Evolutionary conservation across 2,329 filamentous ascomycete genomes (phyloP).

Genomic region (Aspergillus ibericus): DNA sequence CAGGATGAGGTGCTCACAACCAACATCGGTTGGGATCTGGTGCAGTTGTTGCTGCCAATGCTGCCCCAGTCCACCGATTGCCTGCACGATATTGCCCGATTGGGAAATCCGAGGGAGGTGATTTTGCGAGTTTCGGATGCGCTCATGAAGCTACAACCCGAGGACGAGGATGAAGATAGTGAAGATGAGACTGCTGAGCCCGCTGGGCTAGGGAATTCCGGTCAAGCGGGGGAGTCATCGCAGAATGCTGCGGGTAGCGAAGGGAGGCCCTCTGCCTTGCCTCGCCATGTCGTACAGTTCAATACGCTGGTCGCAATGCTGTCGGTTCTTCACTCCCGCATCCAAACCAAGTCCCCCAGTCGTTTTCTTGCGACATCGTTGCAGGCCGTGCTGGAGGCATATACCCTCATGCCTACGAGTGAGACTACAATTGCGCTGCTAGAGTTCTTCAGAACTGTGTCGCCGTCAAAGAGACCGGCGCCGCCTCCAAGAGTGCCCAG

Average conservation of each 20-base stretch:
- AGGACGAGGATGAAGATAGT: slow-evolving; percentile 29
- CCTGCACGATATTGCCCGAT: slow-evolving; percentile 60
- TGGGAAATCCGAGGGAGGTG: slow-evolving; percentile 65
- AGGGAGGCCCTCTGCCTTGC: slow-evolving; percentile 19
- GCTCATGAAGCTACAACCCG: slow-evolving; percentile 57
- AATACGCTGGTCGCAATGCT: slow-evolving; percentile 53
- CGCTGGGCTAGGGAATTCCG: not conserved
- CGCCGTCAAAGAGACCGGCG: slow-evolving; percentile 58
- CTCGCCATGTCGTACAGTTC: slow-evolving; percentile 40
- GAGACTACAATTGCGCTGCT: slow-evolving; percentile 60
- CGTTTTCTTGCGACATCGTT: slow-evolving; percentile 65
- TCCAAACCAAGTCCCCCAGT: slow-evolving; percentile 65
- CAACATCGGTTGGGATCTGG: slow-evolving; percentile 67
- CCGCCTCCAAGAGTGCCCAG: slow-evolving; percentile 60
- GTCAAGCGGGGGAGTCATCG: not conserved
- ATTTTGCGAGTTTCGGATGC: slow-evolving; percentile 64
- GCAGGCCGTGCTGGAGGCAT: slow-evolving; percentile 61
- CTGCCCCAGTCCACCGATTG: slow-evolving; percentile 60
- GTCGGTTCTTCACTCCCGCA: slow-evolving; percentile 58
- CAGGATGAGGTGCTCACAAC: slow-evolving; percentile 61
- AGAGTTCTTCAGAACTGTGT: slow-evolving; percentile 58
- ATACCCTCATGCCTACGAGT: slow-evolving; percentile 56
- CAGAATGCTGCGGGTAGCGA: slow-evolving; percentile 19
- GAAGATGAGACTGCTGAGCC: not conserved
- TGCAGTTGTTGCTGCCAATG: slow-evolving; percentile 61